Base-by-base conservation (phyloP, 306 rosid genomes). In the Calophaca sinica region DNA sequence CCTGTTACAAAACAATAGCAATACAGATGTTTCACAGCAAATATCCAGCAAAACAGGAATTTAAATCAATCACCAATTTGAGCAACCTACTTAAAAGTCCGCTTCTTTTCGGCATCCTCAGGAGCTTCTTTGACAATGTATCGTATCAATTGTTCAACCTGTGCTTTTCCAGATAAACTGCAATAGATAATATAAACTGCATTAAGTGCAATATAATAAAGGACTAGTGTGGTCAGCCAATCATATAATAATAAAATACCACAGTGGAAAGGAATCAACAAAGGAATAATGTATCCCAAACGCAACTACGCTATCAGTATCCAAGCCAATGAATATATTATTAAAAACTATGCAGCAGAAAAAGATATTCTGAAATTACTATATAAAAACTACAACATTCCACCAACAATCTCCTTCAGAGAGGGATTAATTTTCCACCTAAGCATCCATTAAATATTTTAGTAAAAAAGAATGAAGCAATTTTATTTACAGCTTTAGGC, bases 71-170 rank as follows among this genome's bases (percentile, higher is more conserved):
- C 60, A 39, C 61, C 63, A 68, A 15, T 72, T 68, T 74, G 63
- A 50, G 80, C 50, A 83, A 61, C 90, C 66, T 90, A 96, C 98
- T 96, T 96, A 82, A 92, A 89, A 81, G 89, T 85, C 68, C 91
- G 88, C 84, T 86, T 89, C 87, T 90, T 96, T 82, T 96, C 99
- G 81, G 91, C 87, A 84, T 96, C 99, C 70, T 90, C 98, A 2
- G 88, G 85, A 84, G 88, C 90, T 86, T 96, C 99, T 90, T 92
- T 98, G 68, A 96, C 88, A 62, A 96, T 90, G 74, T 78, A 96
- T 46, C 79, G 85, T 54, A 96, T 78, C 69, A 96, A 86, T 62
- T 89, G 92, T 79, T 96, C 96, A 80, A 96, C 96, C 86, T 89
- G 99, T 42, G 78, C 51, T 83, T 78, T 96, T 74, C 81, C 92